Conservation (phyloP, 2,329 filamentous ascomycete species). For the Albifimbria verrucaria region DNA sequence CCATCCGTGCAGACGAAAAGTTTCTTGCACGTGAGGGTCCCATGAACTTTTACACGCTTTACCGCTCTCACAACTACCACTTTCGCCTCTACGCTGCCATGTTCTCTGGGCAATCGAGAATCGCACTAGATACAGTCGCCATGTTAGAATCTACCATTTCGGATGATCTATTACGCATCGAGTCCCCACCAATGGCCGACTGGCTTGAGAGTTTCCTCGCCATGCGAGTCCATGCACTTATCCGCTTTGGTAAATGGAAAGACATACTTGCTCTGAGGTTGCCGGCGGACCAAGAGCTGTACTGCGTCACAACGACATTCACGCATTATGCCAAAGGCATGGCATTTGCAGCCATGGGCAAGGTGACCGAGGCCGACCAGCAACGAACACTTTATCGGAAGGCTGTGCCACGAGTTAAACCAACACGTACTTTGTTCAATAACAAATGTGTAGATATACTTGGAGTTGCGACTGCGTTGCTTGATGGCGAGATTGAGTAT, state of each 20-base stretch:
- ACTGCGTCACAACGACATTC: slow-evolving; percentile 68
- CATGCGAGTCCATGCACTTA: slow-evolving; percentile 64
- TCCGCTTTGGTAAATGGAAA: slow-evolving; percentile 72
- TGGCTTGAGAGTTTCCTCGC: slow-evolving; percentile 71
- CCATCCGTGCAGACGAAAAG: slow-evolving; percentile 65
- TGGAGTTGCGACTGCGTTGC: slow-evolving; percentile 60
- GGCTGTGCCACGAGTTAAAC: slow-evolving; percentile 50
- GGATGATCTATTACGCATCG: slow-evolving; percentile 58
- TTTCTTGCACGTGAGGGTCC: slow-evolving; percentile 58
- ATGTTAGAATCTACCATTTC: slow-evolving; percentile 61
- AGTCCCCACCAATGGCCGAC: slow-evolving; percentile 73
- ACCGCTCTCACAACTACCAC: slow-evolving; percentile 72
- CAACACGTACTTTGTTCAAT: slow-evolving; percentile 50
- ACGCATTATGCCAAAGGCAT: slow-evolving; percentile 66
- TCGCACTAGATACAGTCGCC: slow-evolving; percentile 58
- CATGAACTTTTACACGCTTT: slow-evolving; percentile 73
- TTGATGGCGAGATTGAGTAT: slow-evolving; percentile 73
- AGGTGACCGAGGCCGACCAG: slow-evolving; percentile 50
- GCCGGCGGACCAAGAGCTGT: slow-evolving; percentile 57
- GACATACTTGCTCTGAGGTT: slow-evolving; percentile 57
- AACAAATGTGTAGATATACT: slow-evolving; percentile 54
- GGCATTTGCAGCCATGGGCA: slow-evolving; percentile 58
- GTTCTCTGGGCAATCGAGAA: slow-evolving; percentile 64
- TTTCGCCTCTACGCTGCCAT: slow-evolving; percentile 75
- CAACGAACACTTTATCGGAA: slow-evolving; percentile 49